Base-by-base conservation (phyloP, 225 moss, liverwort and hornwort species). In the Bryoerythrophyllum caledonicum region DNA sequence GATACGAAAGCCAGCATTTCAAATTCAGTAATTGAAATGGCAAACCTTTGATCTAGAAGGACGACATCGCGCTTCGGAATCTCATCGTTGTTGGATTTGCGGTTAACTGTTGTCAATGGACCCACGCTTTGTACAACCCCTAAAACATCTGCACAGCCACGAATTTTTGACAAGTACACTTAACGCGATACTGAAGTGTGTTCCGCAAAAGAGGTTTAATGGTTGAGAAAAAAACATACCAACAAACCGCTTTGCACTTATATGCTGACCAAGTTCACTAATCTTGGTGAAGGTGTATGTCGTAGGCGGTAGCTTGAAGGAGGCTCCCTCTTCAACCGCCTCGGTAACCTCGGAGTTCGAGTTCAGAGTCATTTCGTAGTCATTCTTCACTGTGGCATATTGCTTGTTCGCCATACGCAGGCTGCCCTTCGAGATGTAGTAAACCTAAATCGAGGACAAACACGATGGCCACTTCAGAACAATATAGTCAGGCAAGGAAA, bases 371-470 rank as follows among this genome's bases (percentile, higher is more conserved):
- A 99, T 99, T 76, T 99, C 97, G 2, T 99, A 99, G 76, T 99
- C 97, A 34, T 99, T 99, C 12, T 82, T 90, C 21, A 99, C 75
- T 0, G 81, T 85, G 0, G 97, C 89, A 27, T 82, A 99, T 48
- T 94, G 91, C 79, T 95, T 99, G 76, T 99, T 99, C 0, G 97
- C 97, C 59, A 91, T 90, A 34, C 91, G 93, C 62, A 99, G 76
- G 60, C 86, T 90, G 1, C 97, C 97, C 64, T 92, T 99, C 20
- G 97, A 95, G 27, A 99, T 86, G 49, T 64, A 93, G 43, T 93
- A 99, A 3, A 99, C 82, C 97, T 97, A 68, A 60, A 10, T 32
- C 58, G 16, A 43, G 0, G 9, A 51, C 9, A 4, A 10, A 11
- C 6, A 1, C 6, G 3, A 16, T 1, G 51, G 0, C 1, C 11